phyloP scores from a whole-genome alignment of 257 asterid genomes.

The Dorcoceras hygrometricum region DNA sequence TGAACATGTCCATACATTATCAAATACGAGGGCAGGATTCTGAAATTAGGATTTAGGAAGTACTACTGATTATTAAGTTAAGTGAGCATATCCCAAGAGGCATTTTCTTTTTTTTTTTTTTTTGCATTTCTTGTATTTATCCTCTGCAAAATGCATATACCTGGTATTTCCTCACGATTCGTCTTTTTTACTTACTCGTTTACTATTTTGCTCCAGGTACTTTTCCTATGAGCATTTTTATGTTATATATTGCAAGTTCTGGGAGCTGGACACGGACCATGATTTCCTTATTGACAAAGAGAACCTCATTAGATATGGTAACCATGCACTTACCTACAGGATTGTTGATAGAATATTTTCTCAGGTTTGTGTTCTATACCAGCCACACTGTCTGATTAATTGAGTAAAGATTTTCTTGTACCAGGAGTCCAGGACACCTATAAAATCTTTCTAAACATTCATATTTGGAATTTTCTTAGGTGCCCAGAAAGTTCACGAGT shows the following conservation, averaged over 20 bases:
- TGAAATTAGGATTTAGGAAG: neutral
- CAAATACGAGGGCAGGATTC: neutral
- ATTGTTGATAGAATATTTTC: slow-evolving; percentile 98
- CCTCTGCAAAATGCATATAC: neutral
- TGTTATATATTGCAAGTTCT: slow-evolving; percentile 99
- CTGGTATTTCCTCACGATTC: neutral
- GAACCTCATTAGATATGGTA: slow-evolving; percentile 96
- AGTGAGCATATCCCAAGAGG: neutral
- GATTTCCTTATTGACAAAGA: slow-evolving; percentile 97
- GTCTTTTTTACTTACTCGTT: slow-evolving; percentile 17
- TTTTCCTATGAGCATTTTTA: slow-evolving; percentile 98
- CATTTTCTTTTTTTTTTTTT: too few relatives aligned
- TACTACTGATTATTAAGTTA: slow-evolving; percentile 1
- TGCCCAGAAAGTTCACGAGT: slow-evolving; percentile 95
- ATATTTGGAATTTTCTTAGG: slow-evolving; percentile 46
- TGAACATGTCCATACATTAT: neutral
- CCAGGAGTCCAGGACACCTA: slow-evolving; percentile 14
- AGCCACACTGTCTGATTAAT: slow-evolving; percentile 25
- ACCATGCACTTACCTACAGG: slow-evolving; percentile 98
- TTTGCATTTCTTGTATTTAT: slow-evolving; percentile 7
- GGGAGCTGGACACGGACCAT: slow-evolving; percentile 99
- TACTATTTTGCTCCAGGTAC: slow-evolving; percentile 59
- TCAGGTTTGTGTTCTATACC: slow-evolving; percentile 63
- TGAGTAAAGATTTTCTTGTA: slow-evolving; percentile 20
- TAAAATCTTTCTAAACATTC: slow-evolving; percentile 23